A percentile compares a stretch with the other conserved stretches of the same genome.
Evolutionary conservation across 1,139 yeast species (phyloP).

Genomic region (Blastobotrys malaysiensis): DNA sequence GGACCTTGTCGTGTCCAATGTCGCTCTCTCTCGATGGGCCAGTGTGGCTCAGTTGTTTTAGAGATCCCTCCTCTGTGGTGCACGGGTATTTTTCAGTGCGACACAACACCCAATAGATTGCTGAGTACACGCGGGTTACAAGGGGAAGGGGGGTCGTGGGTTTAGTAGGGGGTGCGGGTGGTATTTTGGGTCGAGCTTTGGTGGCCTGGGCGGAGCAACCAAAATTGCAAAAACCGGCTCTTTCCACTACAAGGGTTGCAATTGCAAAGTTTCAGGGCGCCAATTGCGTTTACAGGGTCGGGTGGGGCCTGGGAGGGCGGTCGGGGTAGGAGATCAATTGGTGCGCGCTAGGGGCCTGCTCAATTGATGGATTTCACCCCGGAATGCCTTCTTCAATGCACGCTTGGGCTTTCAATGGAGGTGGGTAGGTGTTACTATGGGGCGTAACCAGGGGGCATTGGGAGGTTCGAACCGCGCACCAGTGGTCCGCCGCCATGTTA

Average conservation of each 20-base stretch:
- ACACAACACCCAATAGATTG: background rate
- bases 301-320: too few species aligned
- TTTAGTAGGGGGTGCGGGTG: background rate
- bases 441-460: too few species aligned
- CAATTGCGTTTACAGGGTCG: background rate
- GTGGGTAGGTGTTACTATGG: background rate
- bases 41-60: too few species aligned
- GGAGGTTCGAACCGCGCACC: too few species aligned
- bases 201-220: background rate
- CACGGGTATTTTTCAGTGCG: background rate
- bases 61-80: background rate
- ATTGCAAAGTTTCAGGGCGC: too few species aligned
- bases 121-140: background rate
- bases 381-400: too few species aligned
- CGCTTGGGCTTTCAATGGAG: background rate
- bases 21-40: too few species aligned
- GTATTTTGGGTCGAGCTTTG: background rate
- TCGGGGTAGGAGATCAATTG: too few species aligned
- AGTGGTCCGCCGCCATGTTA: too few species aligned
- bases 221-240: background rate
- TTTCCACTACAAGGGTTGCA: background rate
- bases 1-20: too few species aligned
- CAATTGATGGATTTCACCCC: background rate
- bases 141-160: slow-evolving; percentile 4
- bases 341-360: too few species aligned